phyloP scores from a whole-genome alignment of 2,329 filamentous ascomycete species.

The Pezicula carpinea region DNA sequence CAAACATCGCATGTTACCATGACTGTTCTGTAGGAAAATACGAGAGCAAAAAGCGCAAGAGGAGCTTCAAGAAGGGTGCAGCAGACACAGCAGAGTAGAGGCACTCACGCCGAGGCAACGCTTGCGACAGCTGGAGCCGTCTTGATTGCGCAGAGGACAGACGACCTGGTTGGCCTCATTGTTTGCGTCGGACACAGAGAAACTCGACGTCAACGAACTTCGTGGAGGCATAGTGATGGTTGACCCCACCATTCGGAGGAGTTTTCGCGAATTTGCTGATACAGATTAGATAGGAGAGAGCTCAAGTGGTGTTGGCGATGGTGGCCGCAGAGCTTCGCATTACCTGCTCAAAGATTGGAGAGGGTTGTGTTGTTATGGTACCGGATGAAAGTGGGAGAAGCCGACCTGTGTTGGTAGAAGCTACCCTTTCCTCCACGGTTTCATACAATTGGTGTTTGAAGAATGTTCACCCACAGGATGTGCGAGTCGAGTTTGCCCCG shows the following conservation, averaged over 20 bases:
- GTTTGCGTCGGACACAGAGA: conserved; percentile 85
- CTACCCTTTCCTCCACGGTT: conserved; percentile 3
- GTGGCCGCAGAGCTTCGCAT: conserved; percentile 9
- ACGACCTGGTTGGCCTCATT: conserved; percentile 98
- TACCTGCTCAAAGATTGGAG: background rate
- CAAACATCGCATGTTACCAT: conserved; percentile 27
- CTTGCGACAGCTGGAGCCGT: conserved; percentile 95
- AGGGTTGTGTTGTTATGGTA: background rate
- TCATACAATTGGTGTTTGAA: conserved; percentile 14
- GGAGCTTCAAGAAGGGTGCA: conserved; percentile 22
- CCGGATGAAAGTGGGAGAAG: background rate
- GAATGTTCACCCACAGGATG: background rate
- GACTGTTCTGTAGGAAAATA: conserved; percentile 20
- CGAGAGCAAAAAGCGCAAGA: conserved; percentile 19
- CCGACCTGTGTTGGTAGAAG: background rate
- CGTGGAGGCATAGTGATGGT: conserved; percentile 73
- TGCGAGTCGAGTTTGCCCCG: background rate
- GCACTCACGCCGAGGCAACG: conserved; percentile 93
- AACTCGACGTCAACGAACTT: conserved; percentile 81
- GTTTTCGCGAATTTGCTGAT: background rate
- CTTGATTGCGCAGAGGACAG: conserved; percentile 91
- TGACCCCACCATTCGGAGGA: conserved; percentile 50
- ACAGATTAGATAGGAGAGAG: conserved; percentile 2
- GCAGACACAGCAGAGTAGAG: conserved; percentile 26
- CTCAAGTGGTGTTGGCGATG: conserved; percentile 13